Evolutionary conservation across 139 green algal species (phyloP).

Genomic region (Yamagishiella unicocca): DNA sequence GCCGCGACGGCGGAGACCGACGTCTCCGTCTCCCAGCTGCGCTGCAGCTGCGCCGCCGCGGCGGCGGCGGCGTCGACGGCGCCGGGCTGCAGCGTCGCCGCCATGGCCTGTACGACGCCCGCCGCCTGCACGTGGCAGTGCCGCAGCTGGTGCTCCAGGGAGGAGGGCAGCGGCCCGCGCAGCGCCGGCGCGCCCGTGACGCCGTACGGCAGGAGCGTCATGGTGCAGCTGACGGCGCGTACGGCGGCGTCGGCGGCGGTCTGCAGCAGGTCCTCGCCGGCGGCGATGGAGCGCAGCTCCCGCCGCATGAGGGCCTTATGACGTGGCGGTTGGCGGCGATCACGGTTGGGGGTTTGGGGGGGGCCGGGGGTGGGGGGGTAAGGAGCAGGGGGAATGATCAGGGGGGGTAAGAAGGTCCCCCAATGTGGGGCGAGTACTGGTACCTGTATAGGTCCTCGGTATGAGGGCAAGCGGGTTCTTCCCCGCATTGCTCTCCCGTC

Average conservation of each 20-base stretch:
- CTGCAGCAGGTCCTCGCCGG: constrained; percentile 17
- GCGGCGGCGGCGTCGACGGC: constrained; percentile 30
- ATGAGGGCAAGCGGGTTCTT: no score
- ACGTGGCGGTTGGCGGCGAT: no score
- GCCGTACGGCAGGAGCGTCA: constrained; percentile 41
- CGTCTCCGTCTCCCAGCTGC: constrained; percentile 36
- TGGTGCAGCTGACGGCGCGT: not conserved
- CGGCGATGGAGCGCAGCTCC: not conserved
- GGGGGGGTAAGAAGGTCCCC: no score
- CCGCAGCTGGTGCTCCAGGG: constrained; percentile 14
- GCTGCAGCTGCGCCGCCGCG: constrained; percentile 16
- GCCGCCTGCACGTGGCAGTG: constrained; percentile 41
- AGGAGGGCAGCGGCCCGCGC: not conserved
- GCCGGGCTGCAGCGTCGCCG: constrained; percentile 30
- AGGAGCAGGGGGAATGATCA: not conserved
- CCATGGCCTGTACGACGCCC: constrained; percentile 34
- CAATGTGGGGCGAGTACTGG: no score
- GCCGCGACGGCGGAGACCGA: constrained; percentile 19
- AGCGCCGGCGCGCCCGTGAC: not conserved
- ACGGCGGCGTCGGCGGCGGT: constrained; percentile 6
- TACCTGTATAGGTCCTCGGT: no score
- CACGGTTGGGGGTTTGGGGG: no score
- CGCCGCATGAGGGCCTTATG: constrained; percentile 26
- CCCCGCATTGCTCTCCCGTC: no score
- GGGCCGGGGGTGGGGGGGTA: no score